Base-by-base conservation (phyloP, 2,329 filamentous ascomycete genomes). In the Botrytis medusae region DNA sequence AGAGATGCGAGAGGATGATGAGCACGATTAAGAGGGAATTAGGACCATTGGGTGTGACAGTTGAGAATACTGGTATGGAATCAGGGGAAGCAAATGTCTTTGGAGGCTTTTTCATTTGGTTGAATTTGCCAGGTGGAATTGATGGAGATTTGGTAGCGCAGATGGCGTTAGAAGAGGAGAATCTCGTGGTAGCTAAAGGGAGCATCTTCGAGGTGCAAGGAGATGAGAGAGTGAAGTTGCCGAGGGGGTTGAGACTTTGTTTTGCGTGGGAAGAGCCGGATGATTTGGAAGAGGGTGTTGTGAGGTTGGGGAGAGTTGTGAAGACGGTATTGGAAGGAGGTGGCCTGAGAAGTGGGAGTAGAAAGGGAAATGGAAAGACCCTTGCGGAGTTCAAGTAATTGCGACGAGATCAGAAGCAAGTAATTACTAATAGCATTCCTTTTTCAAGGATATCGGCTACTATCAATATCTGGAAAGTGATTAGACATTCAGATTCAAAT, bases 71-170 rank as follows among this genome's bases (percentile, higher is more conserved):
- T 77, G 82, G 78, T 74, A 85, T 54, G 81, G 82, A 22, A 82
- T 87, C 72, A 78, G 81, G 1, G 81, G 83, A 72, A 82, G 84
- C 48, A 80, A 84, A 5, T 25, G 81, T 91, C 4, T 91, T 91
- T 44, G 94, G 94, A 0, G 94, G 94, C 0, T 97, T 95, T 81
- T 97, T 97, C 81, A 84, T 97, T 65, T 97, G 94, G 94, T 82
- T 97, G 40, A 86, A 85, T 1, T 81, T 97, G 7, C 90, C 91
- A 0, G 75, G 81, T 2, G 81, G 75, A 72, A 62, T 84, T 4
- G 83, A 91, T 71, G 84, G 86, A 14, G 89, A 87, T 51, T 83
- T 83, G 46, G 85, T 86, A 12, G 84, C 94, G 46, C 88, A 88
- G 10, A 84, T 84, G 57, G 91, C 91, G 25, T 83, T 86, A 78